A percentile compares a stretch with the other conserved stretches of the same genome.
These are phyloP conservation scores for Pichiaceae sp. DNA, from an alignment of 1,139 yeast genomes.

Conservation along the genomic window DNA sequence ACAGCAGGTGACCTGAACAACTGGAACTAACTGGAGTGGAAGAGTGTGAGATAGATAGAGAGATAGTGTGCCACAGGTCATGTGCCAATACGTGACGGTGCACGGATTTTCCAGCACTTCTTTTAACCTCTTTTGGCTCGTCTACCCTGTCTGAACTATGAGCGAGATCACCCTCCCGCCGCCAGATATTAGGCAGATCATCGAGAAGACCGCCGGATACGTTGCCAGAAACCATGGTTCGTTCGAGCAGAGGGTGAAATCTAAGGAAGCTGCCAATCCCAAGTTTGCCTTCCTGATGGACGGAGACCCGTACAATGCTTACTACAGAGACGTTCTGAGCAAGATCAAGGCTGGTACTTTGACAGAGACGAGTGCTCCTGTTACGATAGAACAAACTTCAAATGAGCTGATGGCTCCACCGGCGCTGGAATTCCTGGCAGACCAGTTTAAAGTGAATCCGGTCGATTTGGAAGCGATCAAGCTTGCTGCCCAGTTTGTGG, in stretches of 20 bases:
- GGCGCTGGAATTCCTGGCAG: slow-evolving; percentile 37
- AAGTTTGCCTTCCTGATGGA: slow-evolving; percentile 58
- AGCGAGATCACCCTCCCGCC: slow-evolving; percentile 34
- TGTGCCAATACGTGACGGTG: background rate
- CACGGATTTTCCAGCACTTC: background rate
- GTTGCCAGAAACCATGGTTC: slow-evolving; percentile 59
- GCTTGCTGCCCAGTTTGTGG: slow-evolving; percentile 63
- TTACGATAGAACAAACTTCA: slow-evolving; percentile 1
- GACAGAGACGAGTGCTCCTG: slow-evolving; percentile 1
- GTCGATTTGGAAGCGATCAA: slow-evolving; percentile 65
- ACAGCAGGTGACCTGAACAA: background rate
- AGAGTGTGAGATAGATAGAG: too few species aligned
- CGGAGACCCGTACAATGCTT: slow-evolving; percentile 46
- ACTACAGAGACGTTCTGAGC: slow-evolving; percentile 34
- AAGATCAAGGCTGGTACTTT: slow-evolving; percentile 3
- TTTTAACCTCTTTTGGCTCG: background rate
- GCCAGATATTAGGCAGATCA: slow-evolving; percentile 43
- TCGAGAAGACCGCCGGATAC: slow-evolving; percentile 67
- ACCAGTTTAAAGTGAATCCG: slow-evolving; percentile 47
- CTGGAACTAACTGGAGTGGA: too few species aligned
- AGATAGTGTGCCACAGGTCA: background rate
- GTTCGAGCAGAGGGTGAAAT: slow-evolving; percentile 54
- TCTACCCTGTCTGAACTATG: background rate
- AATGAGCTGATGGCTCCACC: slow-evolving; percentile 24
- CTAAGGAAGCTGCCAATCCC: slow-evolving; percentile 35